phyloP scores from a whole-genome alignment of 2,329 filamentous ascomycete genomes.

The Elsinoe fawcettii region DNA sequence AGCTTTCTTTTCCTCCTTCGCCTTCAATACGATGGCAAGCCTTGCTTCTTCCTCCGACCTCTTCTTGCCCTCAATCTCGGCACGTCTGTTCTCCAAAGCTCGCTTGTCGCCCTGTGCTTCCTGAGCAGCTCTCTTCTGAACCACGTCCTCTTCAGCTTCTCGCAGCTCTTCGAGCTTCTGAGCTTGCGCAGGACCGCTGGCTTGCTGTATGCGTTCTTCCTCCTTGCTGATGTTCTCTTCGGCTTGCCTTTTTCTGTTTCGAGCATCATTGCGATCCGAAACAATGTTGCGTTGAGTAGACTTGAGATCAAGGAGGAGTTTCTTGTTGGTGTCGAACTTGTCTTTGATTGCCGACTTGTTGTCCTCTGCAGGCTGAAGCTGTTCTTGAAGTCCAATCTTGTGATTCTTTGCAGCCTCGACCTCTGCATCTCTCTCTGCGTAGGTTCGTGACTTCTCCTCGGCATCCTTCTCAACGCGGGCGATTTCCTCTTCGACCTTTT shows the following conservation, averaged over 20 bases:
- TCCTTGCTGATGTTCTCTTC: conserved; percentile 47
- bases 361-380: conserved; percentile 40
- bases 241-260: conserved; percentile 36
- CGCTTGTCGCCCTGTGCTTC: conserved; percentile 37
- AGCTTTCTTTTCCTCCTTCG: neutral
- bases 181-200: conserved; percentile 62
- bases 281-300: conserved; percentile 60
- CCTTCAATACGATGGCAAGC: conserved; percentile 35
- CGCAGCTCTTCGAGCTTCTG: conserved; percentile 54
- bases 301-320: conserved; percentile 22
- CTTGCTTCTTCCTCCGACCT: conserved; percentile 31
- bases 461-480: conserved; percentile 38
- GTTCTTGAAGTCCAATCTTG: conserved; percentile 28
- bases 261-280: conserved; percentile 48
- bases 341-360: conserved; percentile 43
- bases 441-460: conserved; percentile 36
- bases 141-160: conserved; percentile 35
- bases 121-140: conserved; percentile 37
- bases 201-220: conserved; percentile 49
- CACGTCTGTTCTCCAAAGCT: conserved; percentile 28
- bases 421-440: conserved; percentile 37
- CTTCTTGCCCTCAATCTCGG: conserved; percentile 22
- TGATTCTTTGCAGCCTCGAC: conserved; percentile 31
- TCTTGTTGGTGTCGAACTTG: conserved; percentile 38
- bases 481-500: conserved; percentile 40